These are phyloP conservation scores for Solanum hybrid DNA, from an alignment of 305 asterid genomes.

Conservation along the genomic window DNA sequence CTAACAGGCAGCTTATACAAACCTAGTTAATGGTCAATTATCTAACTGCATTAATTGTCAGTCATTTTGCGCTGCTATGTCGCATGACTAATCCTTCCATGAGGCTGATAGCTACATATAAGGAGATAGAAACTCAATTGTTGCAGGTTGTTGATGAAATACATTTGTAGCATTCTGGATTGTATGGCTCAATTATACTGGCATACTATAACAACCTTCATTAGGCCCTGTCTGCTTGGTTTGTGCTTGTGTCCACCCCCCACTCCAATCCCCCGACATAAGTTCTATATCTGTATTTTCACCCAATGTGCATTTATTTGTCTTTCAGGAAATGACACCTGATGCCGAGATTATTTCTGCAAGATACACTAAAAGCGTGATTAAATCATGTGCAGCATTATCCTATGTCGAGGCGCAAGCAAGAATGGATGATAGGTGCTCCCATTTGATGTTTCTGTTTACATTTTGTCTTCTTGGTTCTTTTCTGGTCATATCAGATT, in stretches of 20 bases:
- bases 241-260: background rate
- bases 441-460: constrained; percentile 6
- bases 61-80: background rate
- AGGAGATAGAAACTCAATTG: background rate
- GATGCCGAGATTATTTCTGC: constrained; percentile 87
- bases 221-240: background rate
- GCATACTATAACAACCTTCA: background rate
- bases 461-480: background rate
- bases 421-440: constrained; percentile 95
- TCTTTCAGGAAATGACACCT: constrained; percentile 86
- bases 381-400: constrained; percentile 87
- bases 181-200: background rate
- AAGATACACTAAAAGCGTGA: constrained; percentile 76
- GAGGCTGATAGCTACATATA: background rate
- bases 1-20: background rate
- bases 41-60: background rate
- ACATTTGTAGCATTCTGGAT: background rate
- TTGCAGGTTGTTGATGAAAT: background rate
- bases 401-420: constrained; percentile 99
- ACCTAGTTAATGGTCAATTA: background rate
- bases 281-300: background rate
- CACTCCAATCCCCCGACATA: background rate
- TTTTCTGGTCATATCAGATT: background rate
- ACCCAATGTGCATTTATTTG: background rate
- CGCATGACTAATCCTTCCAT: background rate